phyloP scores from a whole-genome alignment of 768 basidiomycete genomes.

The Punctularia strigosozonata region DNA sequence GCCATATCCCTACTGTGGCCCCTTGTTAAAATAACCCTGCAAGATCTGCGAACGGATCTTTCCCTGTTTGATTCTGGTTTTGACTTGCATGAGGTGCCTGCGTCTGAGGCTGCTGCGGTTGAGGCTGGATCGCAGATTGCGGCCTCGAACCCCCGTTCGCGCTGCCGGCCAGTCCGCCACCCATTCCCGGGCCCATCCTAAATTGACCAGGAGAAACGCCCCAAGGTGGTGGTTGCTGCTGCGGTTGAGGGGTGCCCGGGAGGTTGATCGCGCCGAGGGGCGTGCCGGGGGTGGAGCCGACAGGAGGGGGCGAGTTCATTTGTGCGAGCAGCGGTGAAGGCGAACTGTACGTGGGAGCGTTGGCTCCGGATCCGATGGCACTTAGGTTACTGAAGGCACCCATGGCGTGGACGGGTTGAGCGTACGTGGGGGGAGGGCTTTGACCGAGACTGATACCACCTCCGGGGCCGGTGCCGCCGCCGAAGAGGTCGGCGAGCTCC shows the following conservation, averaged over 20 bases:
- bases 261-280: conserved; percentile 12
- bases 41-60: conserved; percentile 81
- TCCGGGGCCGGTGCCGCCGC: conserved; percentile 7
- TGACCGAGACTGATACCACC: too few relatives aligned
- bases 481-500: conserved; percentile 58
- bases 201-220: conserved; percentile 3
- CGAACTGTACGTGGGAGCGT: conserved; percentile 9
- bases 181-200: conserved; percentile 6
- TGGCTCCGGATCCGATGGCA: conserved; percentile 1
- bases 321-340: conserved; percentile 4
- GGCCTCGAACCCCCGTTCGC: conserved; percentile 6
- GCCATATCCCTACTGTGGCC: not conserved
- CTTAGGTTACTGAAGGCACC: not conserved
- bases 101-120: conserved; percentile 12
- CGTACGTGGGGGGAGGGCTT: too few relatives aligned
- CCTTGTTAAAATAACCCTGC: conserved; percentile 52
- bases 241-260: conserved; percentile 17
- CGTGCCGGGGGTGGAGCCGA: conserved; percentile 8
- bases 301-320: not conserved
- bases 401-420: conserved; percentile 5
- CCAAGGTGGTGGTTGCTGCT: conserved; percentile 2
- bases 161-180: conserved; percentile 7
- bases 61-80: conserved; percentile 28
- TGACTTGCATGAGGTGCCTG: conserved; percentile 10
- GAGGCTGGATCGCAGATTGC: conserved; percentile 12